Evolutionary conservation across 768 basidiomycete species (phyloP), one percentile per base, ranked within the genome.

Genomic region (Leccinum boreale): DNA sequence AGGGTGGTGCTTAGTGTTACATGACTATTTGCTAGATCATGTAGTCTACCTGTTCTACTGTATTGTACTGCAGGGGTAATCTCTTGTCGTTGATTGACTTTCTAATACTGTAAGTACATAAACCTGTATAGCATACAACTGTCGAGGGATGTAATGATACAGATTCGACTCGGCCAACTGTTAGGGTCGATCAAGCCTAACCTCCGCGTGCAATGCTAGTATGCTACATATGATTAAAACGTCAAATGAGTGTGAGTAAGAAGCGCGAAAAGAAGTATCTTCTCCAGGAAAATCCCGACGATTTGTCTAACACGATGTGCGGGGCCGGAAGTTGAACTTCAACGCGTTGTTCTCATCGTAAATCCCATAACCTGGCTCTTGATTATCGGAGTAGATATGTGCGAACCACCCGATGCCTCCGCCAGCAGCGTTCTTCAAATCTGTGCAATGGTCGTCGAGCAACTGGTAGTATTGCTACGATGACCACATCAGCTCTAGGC

Each of bases 331-430:
- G 5, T 75, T 71, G 66, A 90, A 87, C 72, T 90, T 89, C 59
- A 79, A 62, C 21, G 68, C 65, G 21, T 83, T 82, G 29, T 74
- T 69, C 0, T 44, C 60, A 31, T 79, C 71, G 64, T 86, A 86
- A 53, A 90, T 81, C 6, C 89, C 89, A 64, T 91, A 91, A 11
- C 89, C 89, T 17, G 85, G 83, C 52, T 79, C 79, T 70, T 83
- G 79, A 58, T 70, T 58, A 65, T 90, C 90, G 2, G 84, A 83
- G 65, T 90, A 90, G 54, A 90, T 85, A 67, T 91, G 90, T 26
- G 86, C 87, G 63, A 92, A 92, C 90, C 89, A 92, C 11, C 89
- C 87, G 35, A 90, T 74, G 23, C 87, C 87, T 21, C 87, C 87
- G 3, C 80, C 80, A 28, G 71, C 59, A 24, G 81, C 80, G 0